Base-by-base conservation (phyloP, 2,329 filamentous ascomycete species). In the Sporothrix luriei region DNA sequence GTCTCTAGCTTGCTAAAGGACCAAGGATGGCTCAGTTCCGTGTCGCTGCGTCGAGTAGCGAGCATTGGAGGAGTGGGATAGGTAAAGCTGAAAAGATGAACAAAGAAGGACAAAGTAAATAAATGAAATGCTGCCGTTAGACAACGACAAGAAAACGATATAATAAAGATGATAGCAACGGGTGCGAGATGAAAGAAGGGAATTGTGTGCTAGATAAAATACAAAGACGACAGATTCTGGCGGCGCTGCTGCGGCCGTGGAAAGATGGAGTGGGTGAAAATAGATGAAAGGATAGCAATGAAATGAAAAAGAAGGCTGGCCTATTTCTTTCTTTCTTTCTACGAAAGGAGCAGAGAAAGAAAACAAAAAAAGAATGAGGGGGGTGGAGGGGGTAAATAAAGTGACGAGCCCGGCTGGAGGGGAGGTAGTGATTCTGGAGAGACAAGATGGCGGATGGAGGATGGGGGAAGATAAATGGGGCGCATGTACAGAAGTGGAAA, bases 11-110 rank as follows among this genome's bases (percentile, higher is more conserved):
- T 86, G 81, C 78, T 82, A 74, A 81, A 81, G 73, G 82, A 82
- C 85, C 85, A 87, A 78, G 81, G 82, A 38, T 69, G 68, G 79
- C 79, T 85, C 78, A 84, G 81, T 76, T 87, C 84, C 76, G 83
- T 79, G 72, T 85, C 83, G 78, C 79, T 79, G 76, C 83, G 82
- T 79, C 84, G 83, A 76, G 84, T 82, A 80, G 84, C 83, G 77
- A 87, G 83, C 85, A 87, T 85, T 84, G 24, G 62, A 67, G 51
- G 19, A 16, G 43, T 29, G 29, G 21, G 52, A 29, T 48, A 4
- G 3, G 43, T 1, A 16, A 65, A 51, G 51, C 11, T 24, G 49
- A 21, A 24, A 33, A 16, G 64, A 66, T 66, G n/a, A 14, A 40
- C 11, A 16, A 21, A 38, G 10, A 52, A n/a, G n/a, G 26, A 9